Conservation (phyloP, 192 early-diverging fungal species). For the Coemansia sp. region DNA sequence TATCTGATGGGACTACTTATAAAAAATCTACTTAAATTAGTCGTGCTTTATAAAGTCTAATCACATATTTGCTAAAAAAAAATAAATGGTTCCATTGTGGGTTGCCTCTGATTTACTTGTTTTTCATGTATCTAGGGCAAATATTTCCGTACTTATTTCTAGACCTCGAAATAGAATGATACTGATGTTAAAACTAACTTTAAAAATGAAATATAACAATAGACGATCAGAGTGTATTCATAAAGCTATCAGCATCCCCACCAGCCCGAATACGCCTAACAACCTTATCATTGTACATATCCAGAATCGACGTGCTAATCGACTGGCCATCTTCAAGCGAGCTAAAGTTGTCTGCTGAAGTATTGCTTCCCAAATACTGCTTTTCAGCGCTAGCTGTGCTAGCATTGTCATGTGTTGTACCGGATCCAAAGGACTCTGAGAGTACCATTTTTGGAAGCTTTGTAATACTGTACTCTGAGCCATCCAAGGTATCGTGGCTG, state of each 20-base stretch:
- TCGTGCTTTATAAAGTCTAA: no score
- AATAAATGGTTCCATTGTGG: no score
- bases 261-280: constrained; percentile 15
- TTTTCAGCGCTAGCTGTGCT: constrained; percentile 1
- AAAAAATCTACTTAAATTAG: no score
- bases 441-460: constrained; percentile 11
- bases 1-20: no score
- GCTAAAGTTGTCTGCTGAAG: not conserved
- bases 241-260: constrained; percentile 13
- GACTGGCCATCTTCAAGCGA: constrained; percentile 17
- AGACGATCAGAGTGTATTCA: constrained; percentile 12
- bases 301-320: constrained; percentile 3
- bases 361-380: not conserved
- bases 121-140: no score
- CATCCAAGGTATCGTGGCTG: constrained; percentile 1
- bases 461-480: not conserved
- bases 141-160: no score
- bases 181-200: no score
- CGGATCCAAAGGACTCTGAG: constrained; percentile 7
- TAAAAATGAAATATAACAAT: no score
- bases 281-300: constrained; percentile 24
- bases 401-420: not conserved
- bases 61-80: no score
- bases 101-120: no score
- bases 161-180: no score